Base-by-base conservation (phyloP, 2,329 filamentous ascomycete species). In the Ciborinia camelliae region DNA sequence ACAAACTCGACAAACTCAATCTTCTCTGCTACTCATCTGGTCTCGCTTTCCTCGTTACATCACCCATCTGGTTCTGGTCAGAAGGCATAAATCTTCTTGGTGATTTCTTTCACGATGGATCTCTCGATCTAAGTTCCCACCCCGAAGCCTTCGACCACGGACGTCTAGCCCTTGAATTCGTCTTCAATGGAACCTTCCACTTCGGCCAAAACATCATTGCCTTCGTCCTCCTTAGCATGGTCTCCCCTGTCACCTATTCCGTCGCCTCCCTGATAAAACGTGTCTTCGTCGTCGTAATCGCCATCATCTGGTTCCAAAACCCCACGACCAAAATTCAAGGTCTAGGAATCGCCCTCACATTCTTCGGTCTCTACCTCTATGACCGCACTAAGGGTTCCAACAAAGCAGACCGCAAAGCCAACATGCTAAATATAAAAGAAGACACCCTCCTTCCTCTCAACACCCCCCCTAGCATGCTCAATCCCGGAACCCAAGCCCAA, bases 171-270 rank as follows among this genome's bases (percentile, higher is more conserved):
- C 73, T 96, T n/a, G 95, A 99, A 75, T 98, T 96, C 75, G 76
- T 98, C 60, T 98, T 99, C 82, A 99, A 99, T 76, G 95, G 95
- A 63, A 89, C 92, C 4, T 97, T 96, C 75, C 95, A 99, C 77
- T 99, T 98, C 76, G 91, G 87, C 20, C 95, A 99, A 74, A 97
- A 96, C 74, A 96, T 99, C 62, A 84, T 99, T 63, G 95, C 95
- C 0, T 99, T 99, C 75, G 82, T 97, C 28, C 82, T 99, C 7
- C 81, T 99, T 8, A 97, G 92, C 62, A 90, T 97, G 81, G 90
- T 98, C 15, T 96, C 92, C 0, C 95, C 95, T 0, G 95, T 99
- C 45, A 98, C 95, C 0, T 99, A 99, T 79, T 97, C 92, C 0
- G 94, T 99, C 45, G 95, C 95, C 43, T 96, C 90, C 64, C 81